Base-by-base conservation (phyloP, 306 rosid genomes). In the Fagus sylvatica region DNA sequence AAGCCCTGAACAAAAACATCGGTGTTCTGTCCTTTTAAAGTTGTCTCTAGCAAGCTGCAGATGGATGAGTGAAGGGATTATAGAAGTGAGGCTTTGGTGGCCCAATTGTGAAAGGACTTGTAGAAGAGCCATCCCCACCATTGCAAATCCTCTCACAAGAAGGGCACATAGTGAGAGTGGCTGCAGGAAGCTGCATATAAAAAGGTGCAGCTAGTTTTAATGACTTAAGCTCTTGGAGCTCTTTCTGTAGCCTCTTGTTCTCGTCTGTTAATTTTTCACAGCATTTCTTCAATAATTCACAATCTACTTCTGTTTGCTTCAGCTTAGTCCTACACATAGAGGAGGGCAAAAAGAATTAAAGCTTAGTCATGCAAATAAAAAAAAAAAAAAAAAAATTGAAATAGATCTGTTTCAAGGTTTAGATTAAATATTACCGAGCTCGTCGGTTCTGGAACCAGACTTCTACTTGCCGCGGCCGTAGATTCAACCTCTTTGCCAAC, bases 371-470 rank as follows among this genome's bases (percentile, higher is more conserved):
- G n/a, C 11, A 9, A 34, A 51, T 34, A 46, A 28, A 28, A 36
- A 12, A 13, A 19, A 2, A 28, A n/a, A 37, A 62, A 17, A 30
- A 55, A 10, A 15, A 10, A 30, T 39, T 9, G n/a, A 34, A 36
- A 71, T 36, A 0, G n/a, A 37, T n/a, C 3, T 3, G 16, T 65
- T 17, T 17, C 71, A 39, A 36, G 22, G 12, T 3, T 19, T 6
- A 65, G 11, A 51, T 15, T 0, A 28, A 30, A 3, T 40, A 4
- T 4, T 70, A 95, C 99, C 98, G 93, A 32, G 99, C 99, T 80
- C 99, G 88, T 42, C 99, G 81, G 83, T 95, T 95, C 74, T 95
- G 99, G 80, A 95, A 93, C 99, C 99, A 95, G 71, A 95, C 99
- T 83, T 95, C 99, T 74, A 95, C 94, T 89, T 95, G 99, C 79